Percentiles rank a stretch among this genome's conserved stretches.
Conservation (phyloP, 176 grass and related monocot species). For the Oryza nivara region DNA sequence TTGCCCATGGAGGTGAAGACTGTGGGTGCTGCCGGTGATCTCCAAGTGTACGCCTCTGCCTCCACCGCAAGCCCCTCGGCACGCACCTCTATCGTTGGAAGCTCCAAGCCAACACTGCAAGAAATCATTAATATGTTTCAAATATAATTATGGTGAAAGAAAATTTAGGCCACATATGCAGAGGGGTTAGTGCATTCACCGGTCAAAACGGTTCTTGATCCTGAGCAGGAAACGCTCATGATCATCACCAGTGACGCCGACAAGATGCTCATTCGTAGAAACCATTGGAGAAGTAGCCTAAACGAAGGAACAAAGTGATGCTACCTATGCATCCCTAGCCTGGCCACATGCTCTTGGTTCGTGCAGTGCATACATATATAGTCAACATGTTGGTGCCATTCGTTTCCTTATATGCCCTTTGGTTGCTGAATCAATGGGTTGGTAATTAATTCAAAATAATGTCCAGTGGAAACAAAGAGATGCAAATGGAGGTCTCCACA, state of each 20-base stretch:
- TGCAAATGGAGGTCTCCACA: not conserved
- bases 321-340: not conserved
- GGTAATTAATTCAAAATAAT: not conserved
- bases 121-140: not conserved
- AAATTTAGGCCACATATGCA: not conserved
- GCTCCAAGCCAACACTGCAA: conserved; percentile 60
- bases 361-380: too few species aligned
- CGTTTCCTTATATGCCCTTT: not conserved
- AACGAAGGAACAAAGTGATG: not conserved
- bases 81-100: conserved; percentile 64
- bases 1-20: conserved; percentile 48
- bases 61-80: conserved; percentile 51
- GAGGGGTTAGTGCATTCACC: conserved; percentile 25
- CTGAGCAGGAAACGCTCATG: conserved; percentile 54
- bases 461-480: not conserved
- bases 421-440: not conserved
- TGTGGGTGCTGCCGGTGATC: conserved; percentile 28
- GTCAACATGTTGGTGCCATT: too few species aligned
- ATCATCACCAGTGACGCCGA: conserved; percentile 49
- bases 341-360: too few species aligned
- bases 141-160: not conserved
- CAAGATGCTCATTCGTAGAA: not conserved
- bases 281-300: too few species aligned
- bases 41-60: conserved; percentile 42
- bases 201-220: conserved; percentile 60